Conservation (phyloP, 2,329 filamentous ascomycete genomes). For the Exophiala xenobiotica region DNA sequence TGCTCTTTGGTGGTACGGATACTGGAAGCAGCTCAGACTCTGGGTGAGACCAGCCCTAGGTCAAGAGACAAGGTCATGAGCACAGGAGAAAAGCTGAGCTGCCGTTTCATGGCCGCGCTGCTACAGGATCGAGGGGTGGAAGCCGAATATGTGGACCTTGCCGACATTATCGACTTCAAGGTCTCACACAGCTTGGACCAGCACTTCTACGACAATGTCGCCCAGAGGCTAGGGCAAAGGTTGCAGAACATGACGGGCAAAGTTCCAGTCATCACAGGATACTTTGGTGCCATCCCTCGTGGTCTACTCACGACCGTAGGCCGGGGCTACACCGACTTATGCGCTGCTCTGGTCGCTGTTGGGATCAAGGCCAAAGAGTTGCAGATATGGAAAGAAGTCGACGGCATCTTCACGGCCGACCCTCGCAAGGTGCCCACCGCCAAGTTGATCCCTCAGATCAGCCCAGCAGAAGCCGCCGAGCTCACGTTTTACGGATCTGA, state of each 20-base stretch:
- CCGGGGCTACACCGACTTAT: conserved; percentile 94
- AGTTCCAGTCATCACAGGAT: conserved; percentile 83
- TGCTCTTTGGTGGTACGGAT: conserved; percentile 79
- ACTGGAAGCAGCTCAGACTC: conserved; percentile 60
- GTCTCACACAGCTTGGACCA: conserved; percentile 59
- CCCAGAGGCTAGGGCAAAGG: conserved; percentile 61
- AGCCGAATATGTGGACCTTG: conserved; percentile 86
- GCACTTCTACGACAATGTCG: conserved; percentile 67
- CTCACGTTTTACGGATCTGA: conserved; percentile 93
- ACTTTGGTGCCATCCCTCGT: conserved; percentile 90
- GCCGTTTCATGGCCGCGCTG: conserved; percentile 82
- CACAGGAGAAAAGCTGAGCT: conserved; percentile 94
- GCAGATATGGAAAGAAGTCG: conserved; percentile 98
- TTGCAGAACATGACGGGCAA: conserved; percentile 64
- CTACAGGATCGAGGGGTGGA: conserved; percentile 78
- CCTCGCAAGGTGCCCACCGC: conserved; percentile 89
- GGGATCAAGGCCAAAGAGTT: conserved; percentile 83
- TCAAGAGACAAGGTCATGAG: conserved; percentile 87
- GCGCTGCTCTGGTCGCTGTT: conserved; percentile 86
- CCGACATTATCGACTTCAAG: conserved; percentile 73
- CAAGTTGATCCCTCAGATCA: conserved; percentile 82
- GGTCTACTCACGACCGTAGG: conserved; percentile 90
- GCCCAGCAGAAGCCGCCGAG: conserved; percentile 91
- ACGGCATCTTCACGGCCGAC: conserved; percentile 87
- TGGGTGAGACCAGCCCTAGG: conserved; percentile 70